Base-by-base conservation (phyloP, 495 filamentous ascomycete genomes). In the Penicillium bialowiezense region DNA sequence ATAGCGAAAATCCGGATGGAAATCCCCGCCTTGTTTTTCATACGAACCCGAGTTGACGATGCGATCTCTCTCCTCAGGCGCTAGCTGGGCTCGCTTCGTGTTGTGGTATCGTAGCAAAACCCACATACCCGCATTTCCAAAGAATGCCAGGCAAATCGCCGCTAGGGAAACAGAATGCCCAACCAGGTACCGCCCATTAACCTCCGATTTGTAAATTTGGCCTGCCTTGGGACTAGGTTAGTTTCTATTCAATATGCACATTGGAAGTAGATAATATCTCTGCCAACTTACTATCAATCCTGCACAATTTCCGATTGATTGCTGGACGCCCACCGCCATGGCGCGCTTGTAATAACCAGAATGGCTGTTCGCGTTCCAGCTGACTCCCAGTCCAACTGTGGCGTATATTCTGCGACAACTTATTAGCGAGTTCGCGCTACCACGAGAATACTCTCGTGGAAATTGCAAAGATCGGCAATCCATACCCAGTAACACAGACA, bases 401-500 rank as follows among this genome's bases (percentile, higher is more conserved):
- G 35, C 36, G 19, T 49, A 49, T 10, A 49, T 49, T 9, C 46
- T 49, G 7, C 23, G 8, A 3, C 3, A 26, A 8, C 23, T 8
- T 3, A 26, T 26, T 26, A 26, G 23, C n/a, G n/a, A 26, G 23
- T 26, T 8, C 8, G 23, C 23, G n/a, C n/a, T n/a, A n/a, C n/a
- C n/a, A n/a, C n/a, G n/a, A n/a, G n/a, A n/a, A n/a, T 26, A 4
- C 23, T 26, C 23, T 2, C 12, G 18, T 28, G 9, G 3, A 37
- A 19, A 13, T 18, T n/a, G 5, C 24, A 7, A 19, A 5, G 29
- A 7, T 14, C n/a, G 17, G n/a, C 13, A 3, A 21, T 31, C 40
- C 46, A 23, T 50, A 54, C 52, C 52, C 52, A 50, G 52, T 54
- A 20, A 54, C 52, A 31, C 52, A 54, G 14, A 54, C 52, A 14